A percentile compares a stretch with the other conserved stretches of the same genome.
Conservation (phyloP, 176 grass and related monocot species). For the Juncus effusus region DNA sequence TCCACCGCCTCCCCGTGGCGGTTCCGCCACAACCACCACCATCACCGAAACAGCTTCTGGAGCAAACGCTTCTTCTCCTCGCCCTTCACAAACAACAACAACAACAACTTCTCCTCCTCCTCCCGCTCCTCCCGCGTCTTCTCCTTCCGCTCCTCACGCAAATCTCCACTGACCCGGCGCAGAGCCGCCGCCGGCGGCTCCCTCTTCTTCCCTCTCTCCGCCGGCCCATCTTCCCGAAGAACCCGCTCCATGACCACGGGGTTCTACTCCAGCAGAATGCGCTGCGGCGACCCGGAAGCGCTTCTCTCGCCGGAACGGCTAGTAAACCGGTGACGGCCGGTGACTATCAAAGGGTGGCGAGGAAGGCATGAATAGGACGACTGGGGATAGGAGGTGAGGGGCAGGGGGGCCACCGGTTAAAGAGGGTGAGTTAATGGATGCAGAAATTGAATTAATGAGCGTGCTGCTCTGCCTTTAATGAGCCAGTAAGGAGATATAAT, state of each 20-base stretch:
- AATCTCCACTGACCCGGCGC: slow-evolving; percentile 61
- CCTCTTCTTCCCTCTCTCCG: slow-evolving; percentile 52
- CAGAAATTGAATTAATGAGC: slow-evolving; percentile 13
- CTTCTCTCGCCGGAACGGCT: slow-evolving; percentile 89
- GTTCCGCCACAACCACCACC: slow-evolving; percentile 31
- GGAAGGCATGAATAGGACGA: not conserved
- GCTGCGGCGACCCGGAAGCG: slow-evolving; percentile 91
- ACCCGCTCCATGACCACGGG: slow-evolving; percentile 32
- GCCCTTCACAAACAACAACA: slow-evolving; percentile 56
- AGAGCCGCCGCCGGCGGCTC: slow-evolving; percentile 26
- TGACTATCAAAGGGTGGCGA: not conserved
- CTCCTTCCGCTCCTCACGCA: slow-evolving; percentile 72
- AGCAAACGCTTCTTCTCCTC: slow-evolving; percentile 93
- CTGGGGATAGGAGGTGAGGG: not conserved
- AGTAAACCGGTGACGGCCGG: slow-evolving; percentile 34
- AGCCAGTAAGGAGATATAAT: not conserved
- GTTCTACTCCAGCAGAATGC: slow-evolving; percentile 60
- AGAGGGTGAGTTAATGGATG: slow-evolving; percentile 6
- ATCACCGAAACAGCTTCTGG: slow-evolving; percentile 63
- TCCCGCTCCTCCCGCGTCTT: slow-evolving; percentile 53
- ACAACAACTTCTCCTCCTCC: slow-evolving; percentile 31
- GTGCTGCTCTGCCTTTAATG: slow-evolving; percentile 16
- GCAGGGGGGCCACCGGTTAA: slow-evolving; percentile 17
- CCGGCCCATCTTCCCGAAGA: slow-evolving; percentile 31
- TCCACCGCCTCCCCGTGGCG: slow-evolving; percentile 62